Conservation (phyloP, 805 yeast species). For the Zygotorulaspora sp. region DNA sequence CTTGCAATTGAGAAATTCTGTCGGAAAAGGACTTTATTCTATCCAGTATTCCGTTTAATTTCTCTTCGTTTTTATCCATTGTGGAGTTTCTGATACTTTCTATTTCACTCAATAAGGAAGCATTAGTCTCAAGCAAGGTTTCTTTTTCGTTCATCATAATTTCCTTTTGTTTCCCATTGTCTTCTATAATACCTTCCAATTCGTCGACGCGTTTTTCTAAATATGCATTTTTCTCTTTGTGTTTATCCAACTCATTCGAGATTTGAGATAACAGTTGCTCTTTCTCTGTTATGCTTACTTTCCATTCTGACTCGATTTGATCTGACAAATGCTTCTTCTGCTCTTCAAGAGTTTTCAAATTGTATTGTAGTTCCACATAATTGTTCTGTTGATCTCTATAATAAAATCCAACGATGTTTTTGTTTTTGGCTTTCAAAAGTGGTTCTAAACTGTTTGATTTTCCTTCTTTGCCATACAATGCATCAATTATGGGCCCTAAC, state of each 20-base stretch:
- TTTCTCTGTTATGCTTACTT: slow-evolving; percentile 9
- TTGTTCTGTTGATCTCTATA: slow-evolving; percentile 10
- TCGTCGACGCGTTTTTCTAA: slow-evolving; percentile 7
- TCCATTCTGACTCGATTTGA: slow-evolving; percentile 17
- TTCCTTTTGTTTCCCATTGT: slow-evolving; percentile 8
- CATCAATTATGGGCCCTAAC: slow-evolving; percentile 15
- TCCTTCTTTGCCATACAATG: slow-evolving; percentile 7
- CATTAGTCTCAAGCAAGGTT: slow-evolving; percentile 4
- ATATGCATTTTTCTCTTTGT: slow-evolving; percentile 2
- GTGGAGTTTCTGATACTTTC: slow-evolving; percentile 5
- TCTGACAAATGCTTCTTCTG: slow-evolving; percentile 6
- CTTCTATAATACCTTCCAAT: slow-evolving; percentile 6
- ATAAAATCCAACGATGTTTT: slow-evolving; percentile 17
- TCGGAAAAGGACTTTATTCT: slow-evolving; percentile 5
- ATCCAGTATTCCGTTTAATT: slow-evolving; percentile 7
- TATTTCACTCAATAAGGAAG: slow-evolving; percentile 9
- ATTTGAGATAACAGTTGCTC: slow-evolving; percentile 4
- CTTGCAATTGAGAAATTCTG: slow-evolving; percentile 3
- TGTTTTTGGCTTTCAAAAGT: slow-evolving; percentile 4
- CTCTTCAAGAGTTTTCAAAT: slow-evolving; percentile 2
- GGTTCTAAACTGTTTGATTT: slow-evolving; percentile 11
- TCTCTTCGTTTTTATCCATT: slow-evolving; percentile 8
- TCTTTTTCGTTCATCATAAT: slow-evolving; percentile 11
- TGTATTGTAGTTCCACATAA: slow-evolving; percentile 4
- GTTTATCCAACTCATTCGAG: slow-evolving; percentile 2